Percentiles rank a stretch among this genome's conserved stretches.
Conservation (phyloP, 306 rosid species). For the Hylodesmum podocarpum region DNA sequence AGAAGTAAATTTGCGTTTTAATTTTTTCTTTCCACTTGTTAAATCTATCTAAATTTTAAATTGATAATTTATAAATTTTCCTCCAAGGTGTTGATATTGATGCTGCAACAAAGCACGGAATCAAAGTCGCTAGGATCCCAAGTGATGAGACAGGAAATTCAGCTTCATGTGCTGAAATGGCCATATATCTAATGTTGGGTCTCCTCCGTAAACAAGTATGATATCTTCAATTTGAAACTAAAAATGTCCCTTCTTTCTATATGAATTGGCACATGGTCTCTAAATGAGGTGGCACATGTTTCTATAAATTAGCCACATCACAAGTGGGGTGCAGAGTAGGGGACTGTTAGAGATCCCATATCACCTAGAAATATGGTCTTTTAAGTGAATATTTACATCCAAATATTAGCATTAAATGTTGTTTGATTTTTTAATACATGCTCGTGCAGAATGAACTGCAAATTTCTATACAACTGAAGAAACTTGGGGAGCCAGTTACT, state of each 20-base stretch:
- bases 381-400: not conserved
- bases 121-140: conserved; percentile 89
- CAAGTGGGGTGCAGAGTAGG: not conserved
- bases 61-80: not conserved
- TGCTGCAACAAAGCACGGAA: conserved; percentile 85
- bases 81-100: conserved; percentile 81
- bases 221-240: not conserved
- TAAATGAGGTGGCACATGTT: not conserved
- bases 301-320: not conserved
- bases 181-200: conserved; percentile 76
- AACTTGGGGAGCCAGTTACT: conserved; percentile 76
- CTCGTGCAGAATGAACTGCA: conserved; percentile 72
- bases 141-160: conserved; percentile 74
- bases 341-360: not conserved
- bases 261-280: not conserved
- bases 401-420: not conserved
- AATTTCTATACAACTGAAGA: conserved; percentile 59
- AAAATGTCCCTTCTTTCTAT: not conserved
- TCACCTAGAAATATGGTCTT: too few species aligned
- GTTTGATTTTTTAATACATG: not conserved
- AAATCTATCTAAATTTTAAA: not conserved
- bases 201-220: conserved; percentile 91
- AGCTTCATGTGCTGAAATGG: conserved; percentile 92
- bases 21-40: not conserved
- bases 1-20: not conserved